phyloP scores from a whole-genome alignment of 768 basidiomycete genomes.

The Auriscalpium vulgare region DNA sequence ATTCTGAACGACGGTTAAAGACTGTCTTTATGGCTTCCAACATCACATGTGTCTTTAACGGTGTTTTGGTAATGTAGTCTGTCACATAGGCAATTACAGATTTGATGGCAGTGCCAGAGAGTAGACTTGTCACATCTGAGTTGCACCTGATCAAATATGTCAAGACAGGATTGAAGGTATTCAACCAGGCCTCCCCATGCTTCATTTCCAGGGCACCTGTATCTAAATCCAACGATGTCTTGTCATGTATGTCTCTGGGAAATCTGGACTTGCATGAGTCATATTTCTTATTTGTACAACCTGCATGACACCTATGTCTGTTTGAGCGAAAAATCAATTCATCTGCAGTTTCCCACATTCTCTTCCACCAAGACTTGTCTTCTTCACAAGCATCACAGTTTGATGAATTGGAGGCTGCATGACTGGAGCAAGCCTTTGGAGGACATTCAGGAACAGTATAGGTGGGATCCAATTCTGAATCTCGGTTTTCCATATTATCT shows the following conservation, averaged over 20 bases:
- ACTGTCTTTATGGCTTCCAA: constrained; percentile 25
- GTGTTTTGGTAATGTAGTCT: constrained; percentile 36
- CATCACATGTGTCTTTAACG: constrained; percentile 31
- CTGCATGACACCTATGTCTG: constrained; percentile 11
- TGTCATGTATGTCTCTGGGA: constrained; percentile 20
- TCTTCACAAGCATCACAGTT: too few species aligned
- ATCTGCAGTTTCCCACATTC: constrained; percentile 2
- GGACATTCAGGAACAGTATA: too few species aligned
- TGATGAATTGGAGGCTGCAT: too few species aligned
- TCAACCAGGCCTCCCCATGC: constrained; percentile 29
- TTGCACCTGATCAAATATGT: constrained; percentile 32
- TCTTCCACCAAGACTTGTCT: not conserved
- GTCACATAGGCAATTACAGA: too few species aligned
- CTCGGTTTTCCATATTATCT: too few species aligned
- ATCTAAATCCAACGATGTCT: constrained; percentile 23
- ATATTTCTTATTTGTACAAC: constrained; percentile 22
- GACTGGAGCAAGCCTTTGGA: too few species aligned
- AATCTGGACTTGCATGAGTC: constrained; percentile 27
- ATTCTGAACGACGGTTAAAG: constrained; percentile 18
- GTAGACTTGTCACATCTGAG: constrained; percentile 29
- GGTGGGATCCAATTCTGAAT: too few species aligned
- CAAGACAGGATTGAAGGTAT: constrained; percentile 24
- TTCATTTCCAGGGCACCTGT: constrained; percentile 22
- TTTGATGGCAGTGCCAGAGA: too few species aligned
- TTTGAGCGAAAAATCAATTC: constrained; percentile 5